Base-by-base conservation (phyloP, 805 yeast genomes). In the Scheffersomyces ergatensis region DNA sequence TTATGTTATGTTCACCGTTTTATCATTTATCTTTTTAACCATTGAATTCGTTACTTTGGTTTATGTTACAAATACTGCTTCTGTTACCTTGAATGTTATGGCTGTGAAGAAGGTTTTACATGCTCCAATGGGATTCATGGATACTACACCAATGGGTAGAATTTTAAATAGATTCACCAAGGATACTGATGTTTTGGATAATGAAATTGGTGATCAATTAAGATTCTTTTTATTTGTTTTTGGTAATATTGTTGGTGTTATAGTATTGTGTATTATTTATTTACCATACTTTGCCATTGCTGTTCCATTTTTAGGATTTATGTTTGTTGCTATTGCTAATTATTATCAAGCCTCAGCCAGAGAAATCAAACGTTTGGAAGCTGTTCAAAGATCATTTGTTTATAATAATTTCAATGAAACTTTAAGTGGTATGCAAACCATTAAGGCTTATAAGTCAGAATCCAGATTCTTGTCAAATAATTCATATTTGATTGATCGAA, bases 91-190 rank as follows among this genome's bases (percentile, higher is more conserved):
- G 55, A 88, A 88, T 54, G 65, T 82, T 32, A 50, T 53, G 37
- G 89, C 95, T 0, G 70, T 82, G 39, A 60, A 71, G 34, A 74
- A 69, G 27, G 69, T 89, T 13, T 64, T 89, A 44, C 82, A 82
- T 45, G 81, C 93, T 2, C 95, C 95, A 36, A 86, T 87, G 92
- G 63, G 82, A 0, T 89, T 78, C 57, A 74, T 88, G 63, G 96
- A 89, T 55, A 80, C 88, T 9, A 85, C 95, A 0, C 97, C 97
- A 14, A 74, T 86, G 71, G 96, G 97, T 1, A 74, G 96, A 49
- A 82, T 89, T 43, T 67, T 89, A 58, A 89, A 87, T 62, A 70
- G 96, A 50, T 89, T 88, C 60, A 87, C 96, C 2, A 87, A 87
- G 51, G 97, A 89, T 60, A 84, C 93, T 0, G 95, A 89, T 57